Evolutionary conservation across 441 rosid species (phyloP), one percentile per base, ranked within the genome.

Genomic region (Pelargonium australe): DNA sequence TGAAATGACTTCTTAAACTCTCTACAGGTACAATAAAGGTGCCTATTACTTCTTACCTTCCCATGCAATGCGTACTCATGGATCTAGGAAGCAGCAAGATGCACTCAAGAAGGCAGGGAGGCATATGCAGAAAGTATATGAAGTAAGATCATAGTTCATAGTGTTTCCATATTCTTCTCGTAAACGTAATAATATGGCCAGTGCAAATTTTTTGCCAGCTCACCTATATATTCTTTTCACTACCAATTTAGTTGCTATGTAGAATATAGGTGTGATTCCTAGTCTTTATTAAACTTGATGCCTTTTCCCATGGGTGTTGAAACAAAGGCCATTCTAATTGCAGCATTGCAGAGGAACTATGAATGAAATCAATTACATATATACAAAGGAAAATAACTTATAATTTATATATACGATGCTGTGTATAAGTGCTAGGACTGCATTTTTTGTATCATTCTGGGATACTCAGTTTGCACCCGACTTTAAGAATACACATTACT

Each of bases 11-110:
- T 57, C 25, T 57, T 23, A 41, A 61, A 53, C 63, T 37, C 64
- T 70, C 55, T 74, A 7, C 74, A 95, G 99, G 80, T 87, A 87
- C 83, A 89, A 87, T 75, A 82, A 70, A 77, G 99, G 98, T 68
- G 97, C 93, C 51, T 81, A 95, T 81, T 82, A 87, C 40, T 89
- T 89, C 82, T 84, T 92, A 72, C 97, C 96, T 65, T 92, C 98
- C n/a, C 86, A 78, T 79, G 73, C 86, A 76, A 92, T 95, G 99
- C 88, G 96, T 70, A 92, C 84, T 17, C 99, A 90, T 80, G 98
- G 98, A 79, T 88, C 99, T 60, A 92, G 74, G 81, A 94, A 89
- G 75, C 98, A 84, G 65, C 90, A 93, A n/a, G 78, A 74, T 23
- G 69, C 84, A 16, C 57, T 95, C 43, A 89, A 76, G 87, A 78